phyloP scores from a whole-genome alignment of 805 yeast genomes.

The Yarrowia sp. region DNA sequence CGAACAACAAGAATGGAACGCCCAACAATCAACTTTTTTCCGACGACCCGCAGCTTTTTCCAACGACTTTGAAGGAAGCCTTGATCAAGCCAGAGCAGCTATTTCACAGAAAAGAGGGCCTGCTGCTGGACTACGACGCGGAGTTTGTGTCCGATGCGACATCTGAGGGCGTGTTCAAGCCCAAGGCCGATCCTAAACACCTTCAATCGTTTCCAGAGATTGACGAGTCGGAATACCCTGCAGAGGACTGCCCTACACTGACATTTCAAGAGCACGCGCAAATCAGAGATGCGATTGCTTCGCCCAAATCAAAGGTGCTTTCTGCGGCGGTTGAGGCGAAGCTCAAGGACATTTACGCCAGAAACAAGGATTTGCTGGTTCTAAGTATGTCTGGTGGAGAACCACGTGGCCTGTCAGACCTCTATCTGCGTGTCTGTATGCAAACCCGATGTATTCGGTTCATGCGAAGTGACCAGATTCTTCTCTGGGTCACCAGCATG shows the following conservation, averaged over 20 bases:
- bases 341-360: conserved; percentile 3
- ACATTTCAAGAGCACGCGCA: conserved; percentile 8
- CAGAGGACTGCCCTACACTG: neutral
- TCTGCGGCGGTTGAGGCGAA: neutral
- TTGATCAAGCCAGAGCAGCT: conserved; percentile 4
- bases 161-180: conserved; percentile 3
- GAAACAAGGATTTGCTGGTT: conserved; percentile 5
- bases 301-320: neutral
- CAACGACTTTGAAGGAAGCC: neutral
- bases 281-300: conserved; percentile 4
- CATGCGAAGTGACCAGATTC: conserved; percentile 22
- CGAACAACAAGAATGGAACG: neutral
- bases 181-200: conserved; percentile 1
- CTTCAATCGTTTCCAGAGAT: neutral
- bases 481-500: conserved; percentile 20
- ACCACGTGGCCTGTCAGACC: conserved; percentile 11
- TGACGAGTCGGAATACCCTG: neutral
- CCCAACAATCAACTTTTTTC: neutral
- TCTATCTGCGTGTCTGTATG: conserved; percentile 16
- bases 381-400: conserved; percentile 24
- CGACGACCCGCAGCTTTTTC: neutral
- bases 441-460: neutral
- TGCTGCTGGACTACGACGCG: conserved; percentile 11
- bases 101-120: conserved; percentile 9
- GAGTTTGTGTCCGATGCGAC: conserved; percentile 7